phyloP scores from a whole-genome alignment of 139 green algal species.

The Asterochloris erici region DNA sequence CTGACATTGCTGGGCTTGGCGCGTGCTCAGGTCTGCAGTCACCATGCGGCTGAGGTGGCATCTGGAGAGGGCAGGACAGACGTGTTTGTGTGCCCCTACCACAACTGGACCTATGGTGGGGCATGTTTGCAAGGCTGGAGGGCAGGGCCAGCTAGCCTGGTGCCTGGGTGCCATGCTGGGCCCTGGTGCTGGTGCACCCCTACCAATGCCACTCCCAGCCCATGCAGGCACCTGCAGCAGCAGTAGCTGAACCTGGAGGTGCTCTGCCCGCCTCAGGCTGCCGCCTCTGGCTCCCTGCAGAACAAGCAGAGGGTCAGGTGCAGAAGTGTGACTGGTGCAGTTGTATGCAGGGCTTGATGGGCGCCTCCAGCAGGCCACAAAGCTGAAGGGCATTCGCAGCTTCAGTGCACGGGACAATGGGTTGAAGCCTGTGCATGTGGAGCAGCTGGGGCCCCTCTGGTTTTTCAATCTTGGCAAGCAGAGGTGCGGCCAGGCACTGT shows the following conservation, averaged over 20 bases:
- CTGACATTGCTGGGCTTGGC: too few species aligned
- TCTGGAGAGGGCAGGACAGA: slow-evolving; percentile 24
- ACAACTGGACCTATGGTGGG: slow-evolving; percentile 59
- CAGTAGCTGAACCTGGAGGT: too few species aligned
- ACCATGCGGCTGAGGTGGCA: slow-evolving; percentile 55
- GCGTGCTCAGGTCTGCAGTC: slow-evolving; percentile 45
- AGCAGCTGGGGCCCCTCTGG: slow-evolving; percentile 27
- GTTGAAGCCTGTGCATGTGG: slow-evolving; percentile 30
- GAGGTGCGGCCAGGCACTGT: neutral
- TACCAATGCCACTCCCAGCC: too few species aligned
- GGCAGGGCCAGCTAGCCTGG: too few species aligned
- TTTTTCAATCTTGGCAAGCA: slow-evolving; percentile 25
- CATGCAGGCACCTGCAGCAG: too few species aligned
- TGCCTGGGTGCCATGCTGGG: too few species aligned
- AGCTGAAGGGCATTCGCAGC: slow-evolving; percentile 46
- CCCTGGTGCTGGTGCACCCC: too few species aligned
- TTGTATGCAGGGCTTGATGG: slow-evolving; percentile 30
- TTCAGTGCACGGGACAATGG: slow-evolving; percentile 42
- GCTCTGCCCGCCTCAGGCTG: too few species aligned
- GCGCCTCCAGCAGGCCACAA: slow-evolving; percentile 34
- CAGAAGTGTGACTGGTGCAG: neutral
- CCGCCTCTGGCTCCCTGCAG: neutral
- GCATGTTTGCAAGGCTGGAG: neutral
- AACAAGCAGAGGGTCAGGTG: neutral
- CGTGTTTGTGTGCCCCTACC: slow-evolving; percentile 54